These are phyloP conservation scores for Fusarium virguliforme DNA, from an alignment of 2,329 filamentous ascomycete species.

Conservation along the genomic window DNA sequence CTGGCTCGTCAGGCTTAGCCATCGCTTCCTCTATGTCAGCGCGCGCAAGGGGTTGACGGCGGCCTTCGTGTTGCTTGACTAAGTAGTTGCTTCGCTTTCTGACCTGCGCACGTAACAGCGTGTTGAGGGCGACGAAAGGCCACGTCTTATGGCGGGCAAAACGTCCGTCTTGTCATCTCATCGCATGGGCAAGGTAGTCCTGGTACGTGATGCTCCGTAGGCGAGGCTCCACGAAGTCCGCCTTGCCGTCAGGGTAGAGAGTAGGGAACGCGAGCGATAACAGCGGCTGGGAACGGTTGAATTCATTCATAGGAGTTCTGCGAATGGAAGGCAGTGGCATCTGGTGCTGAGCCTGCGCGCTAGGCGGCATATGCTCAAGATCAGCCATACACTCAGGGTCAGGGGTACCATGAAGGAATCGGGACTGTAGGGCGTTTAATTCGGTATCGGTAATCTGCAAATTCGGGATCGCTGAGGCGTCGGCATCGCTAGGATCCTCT, in stretches of 20 bases:
- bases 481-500: constrained; percentile 3
- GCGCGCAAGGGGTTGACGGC: too few species aligned
- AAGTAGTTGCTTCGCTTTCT: too few species aligned
- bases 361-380: constrained; percentile 14
- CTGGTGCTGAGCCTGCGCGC: not conserved
- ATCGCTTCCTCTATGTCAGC: too few species aligned
- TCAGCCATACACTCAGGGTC: constrained; percentile 9
- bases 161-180: not conserved
- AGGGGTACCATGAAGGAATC: constrained; percentile 15
- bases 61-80: too few species aligned
- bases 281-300: constrained; percentile 16
- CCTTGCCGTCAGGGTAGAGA: constrained; percentile 15
- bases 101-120: constrained; percentile 2
- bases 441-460: constrained; percentile 12
- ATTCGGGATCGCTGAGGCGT: constrained; percentile 7
- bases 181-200: too few species aligned
- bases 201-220: too few species aligned
- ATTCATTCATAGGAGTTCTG: constrained; percentile 6
- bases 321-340: too few species aligned
- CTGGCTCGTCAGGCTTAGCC: not conserved
- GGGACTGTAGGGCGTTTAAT: constrained; percentile 15
- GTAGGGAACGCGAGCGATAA: constrained; percentile 12
- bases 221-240: constrained; percentile 5
- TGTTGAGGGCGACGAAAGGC: constrained; percentile 12
- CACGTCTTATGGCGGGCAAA: not conserved